Evolutionary conservation across 495 filamentous ascomycete species (phyloP).

Genomic region (Mytilinidion resinicola): DNA sequence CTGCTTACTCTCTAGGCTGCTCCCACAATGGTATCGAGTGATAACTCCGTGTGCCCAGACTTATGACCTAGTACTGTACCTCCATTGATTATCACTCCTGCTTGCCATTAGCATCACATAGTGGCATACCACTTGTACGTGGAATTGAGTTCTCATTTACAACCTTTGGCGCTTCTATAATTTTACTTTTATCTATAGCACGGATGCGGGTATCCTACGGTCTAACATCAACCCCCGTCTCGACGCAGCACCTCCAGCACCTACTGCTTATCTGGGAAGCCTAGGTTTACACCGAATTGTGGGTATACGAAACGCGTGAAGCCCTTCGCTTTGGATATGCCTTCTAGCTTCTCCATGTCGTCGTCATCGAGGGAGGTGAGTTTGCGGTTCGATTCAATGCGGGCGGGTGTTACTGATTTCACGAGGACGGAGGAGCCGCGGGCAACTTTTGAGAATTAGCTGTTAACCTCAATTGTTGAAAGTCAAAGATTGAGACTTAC

Average conservation of each 20-base stretch:
- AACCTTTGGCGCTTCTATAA: not conserved
- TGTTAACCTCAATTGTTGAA: constrained; percentile 13
- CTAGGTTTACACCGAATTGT: constrained; percentile 68
- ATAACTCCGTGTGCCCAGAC: no score
- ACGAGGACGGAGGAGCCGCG: constrained; percentile 68
- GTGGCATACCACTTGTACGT: no score
- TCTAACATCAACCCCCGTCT: not conserved
- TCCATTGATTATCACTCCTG: no score
- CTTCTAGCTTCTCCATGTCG: constrained; percentile 59
- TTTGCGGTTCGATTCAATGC: constrained; percentile 68
- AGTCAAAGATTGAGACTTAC: constrained; percentile 39
- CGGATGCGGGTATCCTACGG: not conserved
- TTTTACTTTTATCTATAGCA: not conserved
- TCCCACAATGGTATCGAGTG: no score
- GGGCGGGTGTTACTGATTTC: constrained; percentile 69
- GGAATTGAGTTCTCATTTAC: no score
- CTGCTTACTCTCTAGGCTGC: no score
- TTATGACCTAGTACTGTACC: not conserved
- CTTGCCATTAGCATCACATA: no score
- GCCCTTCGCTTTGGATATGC: constrained; percentile 54
- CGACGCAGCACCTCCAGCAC: not conserved
- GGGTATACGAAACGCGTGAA: constrained; percentile 70
- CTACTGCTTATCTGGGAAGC: constrained; percentile 65
- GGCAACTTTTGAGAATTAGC: constrained; percentile 45
- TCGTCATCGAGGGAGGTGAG: constrained; percentile 59